These are phyloP conservation scores for Vaccinium corymbosum DNA, from an alignment of 148 eudicot genomes.

Conservation along the genomic window DNA sequence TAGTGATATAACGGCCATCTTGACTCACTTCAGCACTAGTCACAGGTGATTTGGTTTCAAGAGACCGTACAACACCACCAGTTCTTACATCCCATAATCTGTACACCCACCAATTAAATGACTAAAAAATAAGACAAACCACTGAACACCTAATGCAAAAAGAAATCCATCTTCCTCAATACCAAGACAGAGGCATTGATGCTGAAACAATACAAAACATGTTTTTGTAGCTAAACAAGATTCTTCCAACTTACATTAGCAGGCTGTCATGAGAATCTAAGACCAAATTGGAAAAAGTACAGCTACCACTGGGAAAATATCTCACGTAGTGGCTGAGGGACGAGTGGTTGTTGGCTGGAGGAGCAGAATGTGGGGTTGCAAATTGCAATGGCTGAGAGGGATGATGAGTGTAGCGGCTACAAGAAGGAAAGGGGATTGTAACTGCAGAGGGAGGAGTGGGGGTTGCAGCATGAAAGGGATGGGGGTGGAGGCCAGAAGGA, in stretches of 20 bases:
- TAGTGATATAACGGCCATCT: slow-evolving; percentile 83
- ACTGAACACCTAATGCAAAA: background rate
- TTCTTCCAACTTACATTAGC: background rate
- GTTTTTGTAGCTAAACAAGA: background rate
- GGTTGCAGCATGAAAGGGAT: background rate
- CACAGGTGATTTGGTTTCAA: slow-evolving; percentile 73
- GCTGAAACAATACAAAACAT: background rate
- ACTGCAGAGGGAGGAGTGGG: background rate
- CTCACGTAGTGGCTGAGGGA: background rate
- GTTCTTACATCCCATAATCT: slow-evolving; percentile 88
- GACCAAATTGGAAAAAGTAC: background rate
- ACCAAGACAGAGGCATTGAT: background rate
- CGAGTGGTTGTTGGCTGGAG: background rate
- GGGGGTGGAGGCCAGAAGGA: background rate
- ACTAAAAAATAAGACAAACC: background rate
- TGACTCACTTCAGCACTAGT: slow-evolving; percentile 89
- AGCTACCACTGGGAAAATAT: background rate
- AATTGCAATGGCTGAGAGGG: background rate
- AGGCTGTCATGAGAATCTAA: background rate
- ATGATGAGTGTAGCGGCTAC: background rate
- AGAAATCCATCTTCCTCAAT: background rate
- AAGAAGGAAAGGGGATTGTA: background rate
- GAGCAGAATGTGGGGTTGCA: background rate
- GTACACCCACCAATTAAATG: background rate
- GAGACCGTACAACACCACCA: slow-evolving; percentile 66